These are phyloP conservation scores for Globisporangium carolinianum DNA, from an alignment of 352 stramenopile species.

Conservation along the genomic window DNA sequence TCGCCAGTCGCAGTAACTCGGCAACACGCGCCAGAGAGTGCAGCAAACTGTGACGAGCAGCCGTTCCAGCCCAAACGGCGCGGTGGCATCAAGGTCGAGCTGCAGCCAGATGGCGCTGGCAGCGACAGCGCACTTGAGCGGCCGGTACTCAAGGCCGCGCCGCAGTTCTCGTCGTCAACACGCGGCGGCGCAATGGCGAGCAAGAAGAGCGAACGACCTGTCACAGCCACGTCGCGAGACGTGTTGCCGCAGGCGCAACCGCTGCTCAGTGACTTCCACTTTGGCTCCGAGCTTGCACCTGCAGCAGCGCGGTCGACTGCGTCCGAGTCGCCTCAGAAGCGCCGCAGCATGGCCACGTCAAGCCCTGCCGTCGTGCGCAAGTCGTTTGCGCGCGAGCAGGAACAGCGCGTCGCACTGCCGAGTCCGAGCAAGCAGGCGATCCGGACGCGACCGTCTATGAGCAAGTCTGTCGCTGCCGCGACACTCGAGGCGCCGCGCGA, in stretches of 20 bases:
- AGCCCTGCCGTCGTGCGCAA: conserved; percentile 6
- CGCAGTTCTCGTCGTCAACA: conserved; percentile 9
- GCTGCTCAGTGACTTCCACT: conserved; percentile 34
- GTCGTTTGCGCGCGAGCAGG: conserved; percentile 22
- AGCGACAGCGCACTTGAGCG: conserved; percentile 1
- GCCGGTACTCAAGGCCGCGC: conserved; percentile 2
- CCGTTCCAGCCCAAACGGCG: conserved; percentile 4
- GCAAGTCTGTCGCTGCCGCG: not conserved
- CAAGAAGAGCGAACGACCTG: conserved; percentile 6
- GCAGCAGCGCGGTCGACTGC: not conserved
- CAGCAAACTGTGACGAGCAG: not conserved
- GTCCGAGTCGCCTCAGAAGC: conserved; percentile 18
- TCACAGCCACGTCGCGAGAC: not conserved
- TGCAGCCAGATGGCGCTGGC: conserved; percentile 1
- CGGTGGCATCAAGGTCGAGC: conserved; percentile 14
- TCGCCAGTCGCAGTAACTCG: not conserved
- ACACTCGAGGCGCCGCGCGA: conserved; percentile 4
- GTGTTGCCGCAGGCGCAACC: conserved; percentile 4
- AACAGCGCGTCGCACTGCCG: conserved; percentile 9
- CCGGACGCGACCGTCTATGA: not conserved
- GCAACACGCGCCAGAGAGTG: not conserved
- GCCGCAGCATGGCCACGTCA: conserved; percentile 3
- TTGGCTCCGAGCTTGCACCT: conserved; percentile 16
- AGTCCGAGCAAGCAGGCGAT: conserved; percentile 13
- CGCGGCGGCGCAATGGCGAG: not conserved